These are phyloP conservation scores for Phytopythium aichiense DNA, from an alignment of 352 stramenopile species.

Conservation along the genomic window DNA sequence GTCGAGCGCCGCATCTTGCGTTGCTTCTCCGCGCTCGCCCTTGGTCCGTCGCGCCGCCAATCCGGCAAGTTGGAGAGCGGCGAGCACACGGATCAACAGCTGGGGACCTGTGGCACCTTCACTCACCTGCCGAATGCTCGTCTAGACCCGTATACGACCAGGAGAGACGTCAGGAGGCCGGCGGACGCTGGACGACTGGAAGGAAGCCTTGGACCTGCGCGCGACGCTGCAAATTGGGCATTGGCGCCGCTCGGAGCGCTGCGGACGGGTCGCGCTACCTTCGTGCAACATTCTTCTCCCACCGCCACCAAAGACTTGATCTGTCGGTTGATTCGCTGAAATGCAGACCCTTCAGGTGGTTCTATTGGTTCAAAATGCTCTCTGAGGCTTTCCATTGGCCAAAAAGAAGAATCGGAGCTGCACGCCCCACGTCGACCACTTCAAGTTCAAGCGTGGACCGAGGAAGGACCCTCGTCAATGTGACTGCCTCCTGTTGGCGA, in stretches of 20 bases:
- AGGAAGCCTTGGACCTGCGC: constrained; percentile 5
- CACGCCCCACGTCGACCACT: not conserved
- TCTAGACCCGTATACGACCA: not conserved
- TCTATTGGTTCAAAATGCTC: not conserved
- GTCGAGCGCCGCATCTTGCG: constrained; percentile 56
- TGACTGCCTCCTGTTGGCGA: constrained; percentile 60
- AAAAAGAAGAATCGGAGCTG: not conserved
- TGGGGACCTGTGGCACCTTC: not conserved
- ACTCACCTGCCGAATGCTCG: not conserved
- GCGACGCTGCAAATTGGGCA: constrained; percentile 2
- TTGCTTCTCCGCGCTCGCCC: not conserved
- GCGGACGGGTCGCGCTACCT: constrained; percentile 1
- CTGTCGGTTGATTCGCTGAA: not conserved
- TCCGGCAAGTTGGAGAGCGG: not conserved
- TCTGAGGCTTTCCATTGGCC: constrained; percentile 1
- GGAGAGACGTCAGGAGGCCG: not conserved
- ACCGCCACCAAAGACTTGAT: not conserved
- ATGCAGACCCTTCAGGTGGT: not conserved
- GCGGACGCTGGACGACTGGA: not conserved
- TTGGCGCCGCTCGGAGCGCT: not conserved
- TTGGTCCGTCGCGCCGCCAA: not conserved
- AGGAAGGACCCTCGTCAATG: constrained; percentile 26
- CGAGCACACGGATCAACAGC: not conserved
- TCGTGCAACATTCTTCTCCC: constrained; percentile 6
- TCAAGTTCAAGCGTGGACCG: not conserved